Conservation (phyloP, 257 asterid genomes). For the Primulina eburnea region DNA sequence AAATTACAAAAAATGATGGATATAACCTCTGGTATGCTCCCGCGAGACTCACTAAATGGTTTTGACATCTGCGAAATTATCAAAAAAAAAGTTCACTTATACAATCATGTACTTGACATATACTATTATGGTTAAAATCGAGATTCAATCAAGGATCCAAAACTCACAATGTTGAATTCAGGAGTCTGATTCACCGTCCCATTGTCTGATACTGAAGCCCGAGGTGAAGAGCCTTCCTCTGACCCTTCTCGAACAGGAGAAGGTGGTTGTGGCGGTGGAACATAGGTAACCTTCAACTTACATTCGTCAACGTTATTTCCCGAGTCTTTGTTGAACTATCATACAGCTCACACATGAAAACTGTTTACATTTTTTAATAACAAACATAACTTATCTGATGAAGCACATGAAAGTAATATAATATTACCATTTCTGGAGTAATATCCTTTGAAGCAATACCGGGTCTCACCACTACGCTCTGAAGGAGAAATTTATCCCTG, state of each 20-base stretch:
- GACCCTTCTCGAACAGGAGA: slow-evolving; percentile 78
- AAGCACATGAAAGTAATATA: background rate
- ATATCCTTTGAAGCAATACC: slow-evolving; percentile 53
- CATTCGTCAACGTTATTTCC: slow-evolving; percentile 67
- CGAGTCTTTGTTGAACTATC: slow-evolving; percentile 56
- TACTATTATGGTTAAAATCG: background rate
- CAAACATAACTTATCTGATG: background rate
- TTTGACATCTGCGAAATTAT: slow-evolving; percentile 45
- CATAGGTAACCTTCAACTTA: slow-evolving; percentile 67
- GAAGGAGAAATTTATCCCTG: slow-evolving; percentile 75
- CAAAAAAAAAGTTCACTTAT: slow-evolving; percentile 5
- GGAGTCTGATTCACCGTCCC: slow-evolving; percentile 46
- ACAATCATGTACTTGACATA: background rate
- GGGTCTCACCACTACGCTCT: slow-evolving; percentile 56
- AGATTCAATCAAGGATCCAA: slow-evolving; percentile 10
- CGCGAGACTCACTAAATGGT: slow-evolving; percentile 55
- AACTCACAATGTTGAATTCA: slow-evolving; percentile 33
- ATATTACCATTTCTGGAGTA: slow-evolving; percentile 62
- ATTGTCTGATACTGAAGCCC: slow-evolving; percentile 49
- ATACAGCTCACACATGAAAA: slow-evolving; percentile 19
- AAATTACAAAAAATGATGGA: background rate
- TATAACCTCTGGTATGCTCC: slow-evolving; percentile 65
- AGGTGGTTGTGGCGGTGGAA: slow-evolving; percentile 67
- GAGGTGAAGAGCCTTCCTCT: slow-evolving; percentile 67
- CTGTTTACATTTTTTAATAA: background rate